Evolutionary conservation across 331 rosid species (phyloP).

Genomic region (Erythrophleum ivorense): DNA sequence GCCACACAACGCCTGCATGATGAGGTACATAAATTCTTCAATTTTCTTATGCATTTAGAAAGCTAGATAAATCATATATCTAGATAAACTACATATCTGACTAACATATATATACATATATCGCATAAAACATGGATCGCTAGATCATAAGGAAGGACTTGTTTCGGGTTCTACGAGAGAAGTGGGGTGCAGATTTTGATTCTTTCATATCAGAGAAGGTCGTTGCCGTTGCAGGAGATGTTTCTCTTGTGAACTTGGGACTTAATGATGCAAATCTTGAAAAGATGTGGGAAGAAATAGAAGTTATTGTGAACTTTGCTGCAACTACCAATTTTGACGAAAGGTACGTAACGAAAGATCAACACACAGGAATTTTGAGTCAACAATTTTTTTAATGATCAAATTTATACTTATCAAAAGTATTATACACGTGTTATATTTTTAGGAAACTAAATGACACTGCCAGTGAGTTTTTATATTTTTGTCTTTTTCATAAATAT

Average conservation of each 20-base stretch:
- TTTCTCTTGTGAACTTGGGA: slow-evolving; percentile 35
- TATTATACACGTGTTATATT: no score
- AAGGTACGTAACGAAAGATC: slow-evolving; percentile 20
- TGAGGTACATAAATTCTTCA: background rate
- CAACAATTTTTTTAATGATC: no score
- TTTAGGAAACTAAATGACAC: no score
- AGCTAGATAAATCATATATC: background rate
- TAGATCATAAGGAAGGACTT: slow-evolving; percentile 39
- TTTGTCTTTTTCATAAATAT: no score
- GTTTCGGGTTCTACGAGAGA: slow-evolving; percentile 24
- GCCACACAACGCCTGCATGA: slow-evolving; percentile 1
- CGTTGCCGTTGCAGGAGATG: slow-evolving; percentile 26
- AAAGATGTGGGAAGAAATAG: slow-evolving; percentile 27
- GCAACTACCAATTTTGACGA: slow-evolving; percentile 39
- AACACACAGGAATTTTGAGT: no score
- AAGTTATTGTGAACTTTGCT: slow-evolving; percentile 33
- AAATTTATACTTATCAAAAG: no score
- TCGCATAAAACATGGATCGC: no score
- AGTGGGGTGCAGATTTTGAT: slow-evolving; percentile 27
- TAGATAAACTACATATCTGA: no score
- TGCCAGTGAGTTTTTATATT: no score
- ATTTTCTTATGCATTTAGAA: background rate
- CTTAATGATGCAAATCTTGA: background rate
- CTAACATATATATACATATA: no score
- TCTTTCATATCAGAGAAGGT: slow-evolving; percentile 38